Base-by-base conservation (phyloP, 2,329 filamentous ascomycete species). In the Diplodia seriata region DNA sequence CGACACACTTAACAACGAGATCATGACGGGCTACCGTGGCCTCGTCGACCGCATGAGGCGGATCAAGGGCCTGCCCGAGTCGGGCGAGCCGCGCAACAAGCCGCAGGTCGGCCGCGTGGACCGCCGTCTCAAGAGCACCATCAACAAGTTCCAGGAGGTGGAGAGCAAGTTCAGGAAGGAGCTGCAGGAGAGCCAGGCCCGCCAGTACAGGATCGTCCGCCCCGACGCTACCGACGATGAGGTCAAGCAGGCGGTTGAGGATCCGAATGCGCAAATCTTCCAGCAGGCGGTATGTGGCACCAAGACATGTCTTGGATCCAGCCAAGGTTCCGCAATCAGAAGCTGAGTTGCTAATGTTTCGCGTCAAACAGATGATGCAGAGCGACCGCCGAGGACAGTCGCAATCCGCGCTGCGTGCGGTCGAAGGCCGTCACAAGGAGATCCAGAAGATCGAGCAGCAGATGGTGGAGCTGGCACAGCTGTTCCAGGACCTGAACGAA, bases 391-490 rank as follows among this genome's bases (percentile, higher is more conserved):
- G 89, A 76, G 92, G 93, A 61, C 91, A 96, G 79, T 92, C 93
- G 51, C 89, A 91, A 71, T 88, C 89, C 47, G 92, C 93, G 43
- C 85, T 97, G 67, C 87, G 87, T 72, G 92, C 92, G 71, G 93
- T 97, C 43, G 87, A 91, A 78, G 88, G 91, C 75, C 91, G 95
- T 72, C 93, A 97, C 78, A 88, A 88, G 64, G 93, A 92, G 51
- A 91, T 99, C 72, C 88, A 93, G 80, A 94, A 96, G 85, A 97
- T 98, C 76, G 93, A 97, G 83, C 85, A 87, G 76, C 91, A 96
- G 77, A 91, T 98, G 87, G 88, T 92, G 12, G 91, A 97, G 80
- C 85, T 99, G 68, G 88, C 91, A 6, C 88, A 95, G 79, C 84
- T 98, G 66, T 97, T 97, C 87, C 88, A 93, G 77, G 91, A 97